A percentile compares a stretch with the other conserved stretches of the same genome.
Conservation (phyloP, 495 filamentous ascomycete species). For the Filosporella fistucella region DNA sequence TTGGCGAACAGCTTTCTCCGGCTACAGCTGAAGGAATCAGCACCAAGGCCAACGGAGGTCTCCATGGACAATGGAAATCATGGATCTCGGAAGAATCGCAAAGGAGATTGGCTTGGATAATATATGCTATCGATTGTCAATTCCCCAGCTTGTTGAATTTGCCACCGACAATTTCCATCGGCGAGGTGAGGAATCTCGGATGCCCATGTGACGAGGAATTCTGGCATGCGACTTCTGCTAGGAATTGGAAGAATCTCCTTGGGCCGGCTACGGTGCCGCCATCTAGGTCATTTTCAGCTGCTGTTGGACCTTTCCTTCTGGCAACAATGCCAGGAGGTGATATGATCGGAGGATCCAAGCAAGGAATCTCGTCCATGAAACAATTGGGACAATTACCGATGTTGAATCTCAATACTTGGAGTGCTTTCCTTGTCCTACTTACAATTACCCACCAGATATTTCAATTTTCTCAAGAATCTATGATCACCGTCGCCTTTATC, state of each 20-base stretch:
- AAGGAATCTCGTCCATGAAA: background rate
- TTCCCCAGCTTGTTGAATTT: slow-evolving; percentile 18
- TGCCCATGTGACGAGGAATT: slow-evolving; percentile 20
- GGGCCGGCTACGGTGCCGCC: slow-evolving; percentile 14
- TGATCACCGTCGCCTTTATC: slow-evolving; percentile 5
- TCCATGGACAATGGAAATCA: slow-evolving; percentile 7
- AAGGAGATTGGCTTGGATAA: slow-evolving; percentile 10
- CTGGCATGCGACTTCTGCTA: slow-evolving; percentile 13
- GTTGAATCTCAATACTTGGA: slow-evolving; percentile 13
- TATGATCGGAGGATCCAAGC: background rate
- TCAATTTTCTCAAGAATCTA: slow-evolving; percentile 8
- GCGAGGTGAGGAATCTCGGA: slow-evolving; percentile 9
- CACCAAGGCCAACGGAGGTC: background rate
- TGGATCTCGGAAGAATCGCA: slow-evolving; percentile 14
- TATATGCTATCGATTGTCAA: slow-evolving; percentile 13
- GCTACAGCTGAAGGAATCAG: background rate
- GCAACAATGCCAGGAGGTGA: background rate
- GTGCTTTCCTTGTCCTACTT: slow-evolving; percentile 13
- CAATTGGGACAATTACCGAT: background rate
- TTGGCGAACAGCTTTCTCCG: background rate
- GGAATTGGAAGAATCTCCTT: slow-evolving; percentile 18
- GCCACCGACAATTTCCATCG: slow-evolving; percentile 10
- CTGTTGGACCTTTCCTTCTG: slow-evolving; percentile 11
- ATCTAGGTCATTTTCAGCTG: slow-evolving; percentile 13
- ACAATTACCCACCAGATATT: slow-evolving; percentile 9